Evolutionary conservation across 2,329 filamentous ascomycete genomes (phyloP), one percentile per base, ranked within the genome.

Genomic region (Aureobasidium sp.): DNA sequence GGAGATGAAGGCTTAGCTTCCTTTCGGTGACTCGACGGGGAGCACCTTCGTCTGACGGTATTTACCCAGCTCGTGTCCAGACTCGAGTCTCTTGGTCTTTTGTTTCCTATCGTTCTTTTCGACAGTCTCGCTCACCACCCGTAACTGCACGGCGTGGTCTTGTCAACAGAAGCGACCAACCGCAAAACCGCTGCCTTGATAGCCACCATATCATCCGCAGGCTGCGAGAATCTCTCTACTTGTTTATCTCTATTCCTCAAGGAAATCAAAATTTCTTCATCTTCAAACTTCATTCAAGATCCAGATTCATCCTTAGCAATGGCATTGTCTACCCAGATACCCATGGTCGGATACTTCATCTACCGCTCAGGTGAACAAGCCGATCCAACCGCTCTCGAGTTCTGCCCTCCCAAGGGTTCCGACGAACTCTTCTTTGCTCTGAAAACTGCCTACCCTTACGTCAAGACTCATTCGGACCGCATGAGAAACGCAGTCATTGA

Each of bases 381-480:
- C 65, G 71, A 74, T 64, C 70, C 69, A 24, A 69, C 69, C 47
- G 64, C 71, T 49, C 65, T 71, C 31, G 64, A 70, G 59, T 74
- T 73, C 70, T 73, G 70, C 66, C 73, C 73, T 45, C 65, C 71
- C 33, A 74, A 73, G 64, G 72, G 72, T 60, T 75, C 73, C 12
- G 73, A 75, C 57, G 73, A 74, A 60, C 69, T 75, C 6, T 73
- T 73, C 67, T 71, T 73, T 53, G 73, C 73, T 44, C 66, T 75
- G 24, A 66, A 70, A 45, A 54, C 63, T 31, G 70, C 71, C 27
- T 75, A 67, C 60, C 72, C 73, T 5, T 67, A 71, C 56, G 65
- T 72, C 37, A 69, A 69, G 54, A 71, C 68, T 49, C 73, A 75
- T 57, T 70, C 71, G n/a, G 73, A 74, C 63, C 72, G 73, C 50